A percentile compares a stretch with the other conserved stretches of the same genome.
Evolutionary conservation across 2,329 filamentous ascomycete species (phyloP).

Genomic region (Aspergillus pseudotamarii): DNA sequence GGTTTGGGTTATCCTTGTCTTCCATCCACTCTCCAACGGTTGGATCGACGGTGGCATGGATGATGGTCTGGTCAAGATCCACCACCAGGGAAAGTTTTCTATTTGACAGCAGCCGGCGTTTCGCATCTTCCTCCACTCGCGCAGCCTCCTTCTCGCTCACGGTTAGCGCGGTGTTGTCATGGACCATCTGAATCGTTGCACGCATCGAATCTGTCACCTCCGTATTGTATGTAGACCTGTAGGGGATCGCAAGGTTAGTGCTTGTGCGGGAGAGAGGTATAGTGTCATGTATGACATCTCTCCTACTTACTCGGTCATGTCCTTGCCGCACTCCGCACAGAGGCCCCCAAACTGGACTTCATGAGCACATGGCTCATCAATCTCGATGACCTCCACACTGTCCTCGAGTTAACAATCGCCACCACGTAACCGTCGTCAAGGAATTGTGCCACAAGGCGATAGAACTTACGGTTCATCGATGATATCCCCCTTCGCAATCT

Average conservation of each 20-base stretch:
- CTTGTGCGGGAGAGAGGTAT: constrained; percentile 5
- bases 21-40: constrained; percentile 95
- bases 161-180: constrained; percentile 84
- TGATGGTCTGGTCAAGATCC: constrained; percentile 97
- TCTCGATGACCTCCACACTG: constrained; percentile 65
- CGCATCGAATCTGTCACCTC: constrained; percentile 78
- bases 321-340: constrained; percentile 89
- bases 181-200: constrained; percentile 91
- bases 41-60: constrained; percentile 95
- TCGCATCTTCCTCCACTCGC: constrained; percentile 81
- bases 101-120: constrained; percentile 76
- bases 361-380: constrained; percentile 90
- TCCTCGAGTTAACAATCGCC: constrained; percentile 8
- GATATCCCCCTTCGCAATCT: constrained; percentile 57
- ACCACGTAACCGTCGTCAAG: background rate
- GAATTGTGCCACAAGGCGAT: background rate
- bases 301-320: constrained; percentile 76
- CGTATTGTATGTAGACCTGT: constrained; percentile 73
- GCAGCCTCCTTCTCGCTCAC: constrained; percentile 82
- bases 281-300: background rate
- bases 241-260: constrained; percentile 3
- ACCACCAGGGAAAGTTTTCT: constrained; percentile 92
- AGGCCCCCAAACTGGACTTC: constrained; percentile 88
- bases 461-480: constrained; percentile 45
- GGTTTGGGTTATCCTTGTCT: constrained; percentile 85